Base-by-base conservation (phyloP, 129 eudicot genomes). In the Pittosporum tobira region DNA sequence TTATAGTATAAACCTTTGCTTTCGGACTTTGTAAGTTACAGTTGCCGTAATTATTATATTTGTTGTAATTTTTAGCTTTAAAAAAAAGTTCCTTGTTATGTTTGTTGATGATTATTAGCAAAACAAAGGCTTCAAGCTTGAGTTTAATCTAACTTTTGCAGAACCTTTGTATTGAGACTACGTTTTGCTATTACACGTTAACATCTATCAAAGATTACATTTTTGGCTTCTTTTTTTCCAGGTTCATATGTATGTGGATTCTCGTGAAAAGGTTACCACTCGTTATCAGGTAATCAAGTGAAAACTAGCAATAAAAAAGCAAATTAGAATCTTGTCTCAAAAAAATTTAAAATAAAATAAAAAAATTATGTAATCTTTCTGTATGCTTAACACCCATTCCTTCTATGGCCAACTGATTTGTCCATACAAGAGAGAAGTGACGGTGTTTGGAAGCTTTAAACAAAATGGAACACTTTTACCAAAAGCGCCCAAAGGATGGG, bases 401-500 rank as follows among this genome's bases (percentile, higher is more conserved):
- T 64, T 40, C 29, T 19, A 12, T 19, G 18, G 18, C 16, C 73
- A 88, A 94, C 65, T 88, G 73, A 84, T 88, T 34, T 88, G 94
- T 70, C 94, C 96, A 24, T 88, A 94, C 48, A 88, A 88, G 71
- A 77, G 96, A 69, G 96, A 88, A 75, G 90, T 88, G 23, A 75
- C 84, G 96, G 96, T 88, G 31, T 88, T 88, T 62, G 94, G 96
- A 66, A 84, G 87, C 79, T 76, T 81, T 56, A 88, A 88, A 61
- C 96, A 88, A 72, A 78, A 88, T 0, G 94, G 96, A 58, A 88
- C 94, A 27, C 96, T 88, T 61, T 63, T 84, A 63, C 96, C 96
- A 29, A 88, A 88, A 81, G 96, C 94, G 52, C 96, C 96, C 43
- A 88, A 88, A 59, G 96, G 96, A 54, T 88, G 96, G 96, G 96